phyloP scores from a whole-genome alignment of 2,329 filamentous ascomycete species.

The Fusarium tricinctum region DNA sequence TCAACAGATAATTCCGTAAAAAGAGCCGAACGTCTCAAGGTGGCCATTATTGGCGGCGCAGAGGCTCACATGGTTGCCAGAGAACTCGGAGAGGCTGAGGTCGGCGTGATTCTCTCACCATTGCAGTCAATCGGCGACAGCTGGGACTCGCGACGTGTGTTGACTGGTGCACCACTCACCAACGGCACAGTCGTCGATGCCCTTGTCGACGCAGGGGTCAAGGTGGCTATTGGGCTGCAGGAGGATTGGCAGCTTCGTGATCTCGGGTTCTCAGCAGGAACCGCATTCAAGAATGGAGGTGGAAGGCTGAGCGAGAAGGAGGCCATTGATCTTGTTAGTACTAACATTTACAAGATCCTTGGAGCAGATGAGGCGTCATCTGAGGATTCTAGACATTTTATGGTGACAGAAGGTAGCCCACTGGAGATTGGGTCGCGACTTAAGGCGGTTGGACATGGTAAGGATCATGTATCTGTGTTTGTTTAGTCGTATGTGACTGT shows the following conservation, averaged over 20 bases:
- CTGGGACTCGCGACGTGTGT: conserved; percentile 74
- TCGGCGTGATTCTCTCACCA: conserved; percentile 72
- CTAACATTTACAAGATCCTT: conserved; percentile 70
- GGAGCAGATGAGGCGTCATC: conserved; percentile 58
- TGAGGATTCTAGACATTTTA: conserved; percentile 63
- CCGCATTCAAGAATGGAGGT: conserved; percentile 68
- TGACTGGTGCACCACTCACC: conserved; percentile 75
- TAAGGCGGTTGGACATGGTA: conserved; percentile 42
- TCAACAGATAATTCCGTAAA: conserved; percentile 15
- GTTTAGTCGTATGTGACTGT: not conserved
- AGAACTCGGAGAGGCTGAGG: conserved; percentile 68
- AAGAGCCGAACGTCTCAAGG: conserved; percentile 56
- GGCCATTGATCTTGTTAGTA: conserved; percentile 69
- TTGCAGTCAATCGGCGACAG: conserved; percentile 66
- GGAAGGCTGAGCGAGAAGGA: conserved; percentile 67
- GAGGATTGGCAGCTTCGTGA: conserved; percentile 75
- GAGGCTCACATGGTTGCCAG: conserved; percentile 72
- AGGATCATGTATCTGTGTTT: conserved; percentile 36
- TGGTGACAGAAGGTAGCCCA: conserved; percentile 74
- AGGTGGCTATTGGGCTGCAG: conserved; percentile 69
- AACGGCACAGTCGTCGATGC: conserved; percentile 73
- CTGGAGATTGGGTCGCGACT: conserved; percentile 65
- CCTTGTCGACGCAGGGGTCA: conserved; percentile 71
- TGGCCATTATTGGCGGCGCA: conserved; percentile 73
- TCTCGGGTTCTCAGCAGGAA: conserved; percentile 71